Evolutionary conservation across 192 early-diverging fungal genomes (phyloP).

Genomic region (Umbelopsis sp.): DNA sequence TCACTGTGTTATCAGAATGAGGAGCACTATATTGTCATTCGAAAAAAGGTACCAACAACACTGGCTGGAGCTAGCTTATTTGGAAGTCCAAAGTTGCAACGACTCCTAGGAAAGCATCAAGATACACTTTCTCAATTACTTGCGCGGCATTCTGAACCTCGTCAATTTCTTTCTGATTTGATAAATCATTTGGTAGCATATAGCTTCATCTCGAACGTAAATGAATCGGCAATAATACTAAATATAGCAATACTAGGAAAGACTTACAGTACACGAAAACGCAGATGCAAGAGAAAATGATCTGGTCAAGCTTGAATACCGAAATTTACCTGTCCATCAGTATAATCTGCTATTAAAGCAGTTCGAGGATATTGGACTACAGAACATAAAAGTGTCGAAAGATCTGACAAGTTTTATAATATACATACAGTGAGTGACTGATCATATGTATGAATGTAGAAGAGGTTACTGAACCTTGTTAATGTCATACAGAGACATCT

Average conservation of each 20-base stretch:
- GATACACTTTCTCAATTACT: too few species aligned
- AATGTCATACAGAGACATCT: background rate
- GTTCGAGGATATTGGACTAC: background rate
- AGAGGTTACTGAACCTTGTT: background rate
- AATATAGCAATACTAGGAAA: too few species aligned
- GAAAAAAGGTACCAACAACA: background rate
- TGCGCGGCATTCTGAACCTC: too few species aligned
- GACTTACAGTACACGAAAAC: too few species aligned
- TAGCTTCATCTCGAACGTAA: too few species aligned
- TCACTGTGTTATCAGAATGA: background rate
- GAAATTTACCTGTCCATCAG: background rate
- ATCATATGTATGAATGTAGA: background rate
- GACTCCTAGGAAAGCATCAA: background rate
- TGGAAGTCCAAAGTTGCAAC: slow-evolving; percentile 24
- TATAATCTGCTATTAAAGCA: background rate
- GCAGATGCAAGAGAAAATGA: too few species aligned
- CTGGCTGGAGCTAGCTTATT: slow-evolving; percentile 24
- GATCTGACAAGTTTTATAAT: background rate
- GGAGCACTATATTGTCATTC: slow-evolving; percentile 15
- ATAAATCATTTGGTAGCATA: too few species aligned
- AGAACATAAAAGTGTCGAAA: background rate
- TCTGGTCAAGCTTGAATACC: background rate
- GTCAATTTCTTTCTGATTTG: too few species aligned
- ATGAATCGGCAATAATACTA: too few species aligned
- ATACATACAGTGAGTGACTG: background rate